Percentiles rank a stretch among this genome's conserved stretches.
Conservation (phyloP, 148 eudicot species). For the Silene uniflora region DNA sequence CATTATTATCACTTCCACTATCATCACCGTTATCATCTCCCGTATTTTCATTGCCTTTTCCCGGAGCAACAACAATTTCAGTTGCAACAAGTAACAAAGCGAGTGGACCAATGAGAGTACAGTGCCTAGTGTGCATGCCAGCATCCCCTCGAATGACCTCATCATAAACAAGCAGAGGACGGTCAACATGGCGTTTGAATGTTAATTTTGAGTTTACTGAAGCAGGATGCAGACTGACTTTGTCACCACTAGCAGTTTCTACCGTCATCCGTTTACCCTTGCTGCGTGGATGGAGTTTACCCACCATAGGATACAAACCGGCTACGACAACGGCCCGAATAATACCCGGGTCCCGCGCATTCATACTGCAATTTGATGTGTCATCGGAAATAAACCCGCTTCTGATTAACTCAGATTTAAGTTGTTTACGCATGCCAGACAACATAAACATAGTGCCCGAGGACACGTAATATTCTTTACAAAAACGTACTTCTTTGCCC, state of each 20-base stretch:
- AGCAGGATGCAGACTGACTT: constrained; percentile 52
- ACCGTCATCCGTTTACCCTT: constrained; percentile 37
- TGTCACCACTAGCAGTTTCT: constrained; percentile 59
- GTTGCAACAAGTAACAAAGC: constrained; percentile 66
- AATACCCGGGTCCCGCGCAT: constrained; percentile 66
- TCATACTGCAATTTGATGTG: constrained; percentile 50
- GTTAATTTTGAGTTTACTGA: constrained; percentile 42
- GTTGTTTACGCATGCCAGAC: constrained; percentile 69
- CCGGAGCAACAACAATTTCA: constrained; percentile 78
- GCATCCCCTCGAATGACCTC: constrained; percentile 84
- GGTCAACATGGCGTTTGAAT: constrained; percentile 15
- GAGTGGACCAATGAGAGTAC: constrained; percentile 59
- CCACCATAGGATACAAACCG: constrained; percentile 91
- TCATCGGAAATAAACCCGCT: constrained; percentile 63
- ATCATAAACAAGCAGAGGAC: constrained; percentile 59
- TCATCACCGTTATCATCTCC: constrained; percentile 30
- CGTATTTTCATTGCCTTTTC: constrained; percentile 29
- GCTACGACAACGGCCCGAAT: constrained; percentile 72
- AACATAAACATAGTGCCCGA: constrained; percentile 69
- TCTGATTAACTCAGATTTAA: constrained; percentile 50
- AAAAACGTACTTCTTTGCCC: constrained; percentile 61
- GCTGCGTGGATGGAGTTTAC: constrained; percentile 44
- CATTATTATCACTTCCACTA: constrained; percentile 36
- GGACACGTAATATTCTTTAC: constrained; percentile 70
- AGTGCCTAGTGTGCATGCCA: constrained; percentile 56